These are phyloP conservation scores for Oryza longistaminata DNA, from an alignment of 176 grass and related monocot species.

Conservation along the genomic window DNA sequence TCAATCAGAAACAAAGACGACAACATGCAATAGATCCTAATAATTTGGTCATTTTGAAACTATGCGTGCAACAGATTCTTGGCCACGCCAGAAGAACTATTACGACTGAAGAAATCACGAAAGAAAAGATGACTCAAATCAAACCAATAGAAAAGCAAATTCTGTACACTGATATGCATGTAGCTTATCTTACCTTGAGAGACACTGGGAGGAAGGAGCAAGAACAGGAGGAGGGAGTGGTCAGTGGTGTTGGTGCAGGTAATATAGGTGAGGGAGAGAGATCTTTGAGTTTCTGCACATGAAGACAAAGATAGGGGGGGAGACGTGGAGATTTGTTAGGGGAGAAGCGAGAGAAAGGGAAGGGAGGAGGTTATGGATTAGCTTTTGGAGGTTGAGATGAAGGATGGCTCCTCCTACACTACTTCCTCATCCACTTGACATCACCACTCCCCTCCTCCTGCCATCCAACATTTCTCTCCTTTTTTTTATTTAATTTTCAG, in stretches of 20 bases:
- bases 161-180: not conserved
- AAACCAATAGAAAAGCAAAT: not conserved
- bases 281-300: conserved; percentile 24
- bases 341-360: not conserved
- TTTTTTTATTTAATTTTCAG: not conserved
- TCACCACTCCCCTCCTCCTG: conserved; percentile 28
- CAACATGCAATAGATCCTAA: not conserved
- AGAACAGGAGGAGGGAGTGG: conserved; percentile 42
- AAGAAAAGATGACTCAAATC: rapidly evolving
- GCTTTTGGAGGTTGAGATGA: conserved; percentile 58
- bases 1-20: not conserved
- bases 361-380: conserved; percentile 47
- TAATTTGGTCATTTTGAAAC: not conserved
- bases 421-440: conserved; percentile 70
- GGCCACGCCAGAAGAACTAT: not conserved
- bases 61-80: not conserved
- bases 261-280: conserved; percentile 32
- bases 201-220: conserved; percentile 23
- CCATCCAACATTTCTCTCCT: not conserved
- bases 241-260: conserved; percentile 39
- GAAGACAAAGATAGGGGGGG: conserved; percentile 45
- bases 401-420: conserved; percentile 58
- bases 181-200: conserved; percentile 22
- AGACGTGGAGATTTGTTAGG: conserved; percentile 18
- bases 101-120: not conserved